Conservation (phyloP, 1,284 basidiomycete genomes). For the Rhodotorula sp. region DNA sequence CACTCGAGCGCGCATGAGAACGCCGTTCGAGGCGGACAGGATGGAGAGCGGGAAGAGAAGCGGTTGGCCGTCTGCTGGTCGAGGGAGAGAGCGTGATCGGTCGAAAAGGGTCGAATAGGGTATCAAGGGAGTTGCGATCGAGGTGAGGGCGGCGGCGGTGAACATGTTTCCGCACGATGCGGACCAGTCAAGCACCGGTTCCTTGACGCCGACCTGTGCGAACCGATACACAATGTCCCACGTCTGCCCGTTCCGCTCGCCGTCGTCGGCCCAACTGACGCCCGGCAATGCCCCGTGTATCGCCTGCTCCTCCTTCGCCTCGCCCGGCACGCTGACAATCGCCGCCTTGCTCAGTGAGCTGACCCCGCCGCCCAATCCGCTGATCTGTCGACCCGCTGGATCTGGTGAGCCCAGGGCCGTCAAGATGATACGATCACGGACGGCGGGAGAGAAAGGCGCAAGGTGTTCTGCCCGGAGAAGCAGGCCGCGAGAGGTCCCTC, state of each 20-base stretch:
- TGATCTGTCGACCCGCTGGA: conserved; percentile 31
- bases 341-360: conserved; percentile 30
- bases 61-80: background rate
- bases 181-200: conserved; percentile 27
- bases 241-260: conserved; percentile 2
- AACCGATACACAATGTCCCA: conserved; percentile 41
- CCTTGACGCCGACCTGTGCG: conserved; percentile 31
- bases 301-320: conserved; percentile 15
- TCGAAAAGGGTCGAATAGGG: conserved; percentile 36
- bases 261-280: conserved; percentile 35
- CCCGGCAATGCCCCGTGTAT: conserved; percentile 21
- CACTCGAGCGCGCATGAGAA: conserved; percentile 30
- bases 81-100: conserved; percentile 14
- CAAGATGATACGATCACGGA: conserved; percentile 34
- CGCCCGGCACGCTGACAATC: conserved; percentile 31
- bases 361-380: conserved; percentile 37
- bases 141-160: conserved; percentile 22
- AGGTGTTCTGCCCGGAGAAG: conserved; percentile 33
- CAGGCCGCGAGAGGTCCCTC: conserved; percentile 36
- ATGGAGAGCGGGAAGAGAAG: conserved; percentile 35
- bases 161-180: conserved; percentile 40
- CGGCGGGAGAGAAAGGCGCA: conserved; percentile 12
- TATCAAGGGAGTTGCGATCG: conserved; percentile 17
- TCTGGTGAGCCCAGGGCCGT: conserved; percentile 37
- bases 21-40: conserved; percentile 35